These are phyloP conservation scores for Aspergillus amoenus DNA, from an alignment of 2,329 filamentous ascomycete species.

Conservation along the genomic window DNA sequence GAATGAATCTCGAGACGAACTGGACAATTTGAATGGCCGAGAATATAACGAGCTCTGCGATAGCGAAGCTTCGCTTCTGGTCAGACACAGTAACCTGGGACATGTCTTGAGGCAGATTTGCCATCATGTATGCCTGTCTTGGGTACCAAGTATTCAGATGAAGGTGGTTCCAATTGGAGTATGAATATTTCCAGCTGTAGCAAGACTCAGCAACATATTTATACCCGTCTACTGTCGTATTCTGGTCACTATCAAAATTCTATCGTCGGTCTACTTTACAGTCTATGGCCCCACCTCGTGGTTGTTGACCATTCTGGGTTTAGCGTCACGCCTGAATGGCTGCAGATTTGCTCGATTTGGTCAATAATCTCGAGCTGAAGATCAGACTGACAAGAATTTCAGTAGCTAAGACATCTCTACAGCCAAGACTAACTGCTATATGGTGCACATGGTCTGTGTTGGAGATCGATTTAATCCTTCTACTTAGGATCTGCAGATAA, in stretches of 20 bases:
- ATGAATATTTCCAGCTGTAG: neutral
- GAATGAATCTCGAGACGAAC: constrained; percentile 22
- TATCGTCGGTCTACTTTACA: neutral
- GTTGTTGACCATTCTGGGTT: constrained; percentile 25
- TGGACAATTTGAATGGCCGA: constrained; percentile 23
- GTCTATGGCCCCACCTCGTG: constrained; percentile 22
- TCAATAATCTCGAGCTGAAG: neutral
- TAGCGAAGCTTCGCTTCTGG: constrained; percentile 20
- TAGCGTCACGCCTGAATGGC: constrained; percentile 16
- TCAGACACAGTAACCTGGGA: neutral
- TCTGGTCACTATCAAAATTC: neutral
- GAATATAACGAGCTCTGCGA: constrained; percentile 26
- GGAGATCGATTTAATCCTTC: neutral
- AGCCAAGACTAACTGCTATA: no score
- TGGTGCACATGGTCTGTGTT: neutral
- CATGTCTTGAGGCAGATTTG: neutral
- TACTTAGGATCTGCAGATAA: neutral
- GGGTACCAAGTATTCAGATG: neutral
- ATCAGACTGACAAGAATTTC: no score
- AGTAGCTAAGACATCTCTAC: no score
- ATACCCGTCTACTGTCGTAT: neutral
- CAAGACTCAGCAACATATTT: neutral
- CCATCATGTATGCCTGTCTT: neutral
- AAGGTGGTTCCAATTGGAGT: neutral
- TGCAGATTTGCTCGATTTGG: neutral